Conservation (phyloP, 1,139 yeast genomes). For the Pneumocystis wakefieldiae region DNA sequence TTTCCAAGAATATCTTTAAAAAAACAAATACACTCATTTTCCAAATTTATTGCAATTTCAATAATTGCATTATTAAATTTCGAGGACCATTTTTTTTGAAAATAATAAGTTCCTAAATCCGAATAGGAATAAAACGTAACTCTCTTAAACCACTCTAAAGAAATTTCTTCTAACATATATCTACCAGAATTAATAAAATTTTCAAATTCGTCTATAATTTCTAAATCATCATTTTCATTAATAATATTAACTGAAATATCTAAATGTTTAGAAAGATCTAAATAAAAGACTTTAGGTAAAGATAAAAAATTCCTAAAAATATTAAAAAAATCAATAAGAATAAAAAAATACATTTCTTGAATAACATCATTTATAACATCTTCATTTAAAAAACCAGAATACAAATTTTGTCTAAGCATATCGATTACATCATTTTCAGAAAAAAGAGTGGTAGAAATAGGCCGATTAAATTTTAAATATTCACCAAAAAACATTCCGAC, state of each 20-base stretch:
- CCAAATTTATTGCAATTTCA: not conserved
- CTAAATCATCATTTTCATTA: not conserved
- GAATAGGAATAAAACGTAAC: not conserved
- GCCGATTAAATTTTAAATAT: not conserved
- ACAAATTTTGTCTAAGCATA: not conserved
- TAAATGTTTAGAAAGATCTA: constrained; percentile 1
- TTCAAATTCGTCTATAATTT: not conserved
- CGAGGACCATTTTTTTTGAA: not conserved
- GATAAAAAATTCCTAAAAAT: not conserved
- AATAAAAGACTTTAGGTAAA: not conserved
- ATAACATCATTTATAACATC: not conserved
- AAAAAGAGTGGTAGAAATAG: not conserved
- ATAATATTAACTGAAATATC: not conserved
- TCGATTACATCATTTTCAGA: not conserved
- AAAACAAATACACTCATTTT: not conserved
- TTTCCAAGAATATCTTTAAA: not conserved
- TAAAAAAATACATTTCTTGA: not conserved
- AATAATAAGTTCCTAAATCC: not conserved
- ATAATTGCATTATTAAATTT: not conserved
- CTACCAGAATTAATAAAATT: not conserved
- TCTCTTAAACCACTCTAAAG: not conserved
- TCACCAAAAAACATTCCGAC: not conserved
- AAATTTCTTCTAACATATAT: not conserved
- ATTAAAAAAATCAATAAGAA: not conserved
- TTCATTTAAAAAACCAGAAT: not conserved